Evolutionary conservation across 2,329 filamentous ascomycete genomes (phyloP).

Genomic region (Sporothrix protearum): DNA sequence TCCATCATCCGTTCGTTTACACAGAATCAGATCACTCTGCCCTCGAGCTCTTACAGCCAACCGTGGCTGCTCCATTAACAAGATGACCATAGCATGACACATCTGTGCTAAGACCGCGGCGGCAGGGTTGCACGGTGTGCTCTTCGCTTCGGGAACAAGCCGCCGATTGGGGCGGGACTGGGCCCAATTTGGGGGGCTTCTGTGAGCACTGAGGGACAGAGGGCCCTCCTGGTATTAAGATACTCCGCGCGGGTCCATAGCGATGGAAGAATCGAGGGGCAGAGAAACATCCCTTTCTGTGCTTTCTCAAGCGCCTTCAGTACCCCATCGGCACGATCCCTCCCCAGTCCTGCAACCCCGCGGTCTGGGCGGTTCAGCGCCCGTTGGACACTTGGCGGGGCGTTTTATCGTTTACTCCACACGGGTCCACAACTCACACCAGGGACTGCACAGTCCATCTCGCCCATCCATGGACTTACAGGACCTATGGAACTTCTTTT

Average conservation of each 20-base stretch:
- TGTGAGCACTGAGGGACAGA: not conserved
- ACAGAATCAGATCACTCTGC: not conserved
- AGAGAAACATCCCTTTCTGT: too few relatives aligned
- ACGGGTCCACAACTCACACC: not conserved
- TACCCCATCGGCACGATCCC: slow-evolving; percentile 6
- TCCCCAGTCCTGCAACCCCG: not conserved
- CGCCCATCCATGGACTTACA: not conserved
- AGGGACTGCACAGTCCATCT: not conserved
- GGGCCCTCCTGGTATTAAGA: not conserved
- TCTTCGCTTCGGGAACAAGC: not conserved
- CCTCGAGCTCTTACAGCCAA: slow-evolving; percentile 12
- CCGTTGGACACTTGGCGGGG: not conserved
- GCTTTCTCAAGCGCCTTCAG: too few relatives aligned
- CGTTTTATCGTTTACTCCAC: slow-evolving; percentile 9
- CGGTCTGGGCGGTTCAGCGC: not conserved
- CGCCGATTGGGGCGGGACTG: not conserved
- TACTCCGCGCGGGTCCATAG: slow-evolving; percentile 4
- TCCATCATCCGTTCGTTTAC: not conserved
- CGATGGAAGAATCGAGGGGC: too few relatives aligned
- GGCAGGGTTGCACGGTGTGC: not conserved
- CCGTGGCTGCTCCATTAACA: slow-evolving; percentile 12
- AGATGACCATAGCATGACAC: slow-evolving; percentile 23
- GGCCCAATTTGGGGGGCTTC: not conserved
- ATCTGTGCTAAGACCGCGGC: slow-evolving; percentile 5
- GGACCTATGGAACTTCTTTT: not conserved